phyloP scores from a whole-genome alignment of 768 basidiomycete genomes.

The Lepiota brunneoincarnata region DNA sequence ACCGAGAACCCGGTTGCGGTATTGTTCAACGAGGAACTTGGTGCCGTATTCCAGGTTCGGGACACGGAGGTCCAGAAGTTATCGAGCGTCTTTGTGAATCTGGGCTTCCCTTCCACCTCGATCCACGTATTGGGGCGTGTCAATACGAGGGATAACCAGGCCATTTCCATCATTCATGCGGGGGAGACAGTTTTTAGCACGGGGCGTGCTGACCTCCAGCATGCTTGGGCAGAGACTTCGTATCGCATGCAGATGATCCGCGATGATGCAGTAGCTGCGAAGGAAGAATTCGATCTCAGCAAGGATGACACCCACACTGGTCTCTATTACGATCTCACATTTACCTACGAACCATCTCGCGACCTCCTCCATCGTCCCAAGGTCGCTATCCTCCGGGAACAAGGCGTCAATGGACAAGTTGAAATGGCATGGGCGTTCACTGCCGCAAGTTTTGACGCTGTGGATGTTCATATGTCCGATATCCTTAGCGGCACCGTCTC shows the following conservation, averaged over 20 bases:
- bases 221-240: slow-evolving; percentile 93
- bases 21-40: slow-evolving; percentile 95
- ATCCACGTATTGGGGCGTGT: slow-evolving; percentile 80
- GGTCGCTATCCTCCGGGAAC: slow-evolving; percentile 95
- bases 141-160: slow-evolving; percentile 51
- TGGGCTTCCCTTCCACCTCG: slow-evolving; percentile 75
- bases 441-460: slow-evolving; percentile 89
- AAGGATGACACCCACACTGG: slow-evolving; percentile 53
- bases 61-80: slow-evolving; percentile 54
- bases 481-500: slow-evolving; percentile 70
- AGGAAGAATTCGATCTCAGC: slow-evolving; percentile 83
- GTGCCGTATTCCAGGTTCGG: slow-evolving; percentile 87
- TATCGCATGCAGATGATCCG: slow-evolving; percentile 88
- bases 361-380: slow-evolving; percentile 60
- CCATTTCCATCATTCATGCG: slow-evolving; percentile 57
- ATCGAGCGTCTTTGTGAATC: slow-evolving; percentile 53
- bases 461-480: slow-evolving; percentile 99
- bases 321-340: slow-evolving; percentile 75
- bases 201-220: slow-evolving; percentile 70
- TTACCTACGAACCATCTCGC: slow-evolving; percentile 37
- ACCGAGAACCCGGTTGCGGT: slow-evolving; percentile 58
- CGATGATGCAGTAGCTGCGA: slow-evolving; percentile 74
- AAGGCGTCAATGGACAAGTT: slow-evolving; percentile 96
- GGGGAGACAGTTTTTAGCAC: slow-evolving; percentile 55
- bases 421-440: slow-evolving; percentile 99